Base-by-base conservation (phyloP, 257 asterid species). In the Solanum gandarillasii region DNA sequence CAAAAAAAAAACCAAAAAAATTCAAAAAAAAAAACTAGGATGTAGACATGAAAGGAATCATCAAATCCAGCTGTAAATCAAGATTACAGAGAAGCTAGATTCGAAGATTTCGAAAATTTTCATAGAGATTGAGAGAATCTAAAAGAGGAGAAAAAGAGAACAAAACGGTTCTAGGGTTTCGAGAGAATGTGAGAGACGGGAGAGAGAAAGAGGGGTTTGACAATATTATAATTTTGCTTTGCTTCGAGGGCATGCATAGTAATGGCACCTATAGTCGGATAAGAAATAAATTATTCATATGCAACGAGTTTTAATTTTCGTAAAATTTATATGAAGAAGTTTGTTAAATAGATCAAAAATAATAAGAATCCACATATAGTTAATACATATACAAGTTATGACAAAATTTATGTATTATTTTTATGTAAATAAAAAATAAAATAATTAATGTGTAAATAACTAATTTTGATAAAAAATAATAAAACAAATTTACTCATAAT, bases 151-250 rank as follows among this genome's bases (percentile, higher is more conserved):
- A 7, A 6, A 36, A 36, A 38, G 5, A 39, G 38, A 12, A 14
- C 23, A 27, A 79, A 48, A 82, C 41, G 94, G 91, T 93, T 90
- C 91, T 72, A 39, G 36, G 82, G 72, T 58, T 60, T 25, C 36
- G n/a, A 60, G 12, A 74, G 38, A 34, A 83, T 48, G 84, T 29
- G 86, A 71, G 86, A 58, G 21, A 32, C 39, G 27, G 43, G 23
- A 29, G 71, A 27, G 41, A 86, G 43, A 87, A 38, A 36, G 72
- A 48, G 93, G 98, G 98, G 94, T 93, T 94, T 93, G 96, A 89
- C 93, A 94, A 91, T 35, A 87, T 91, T 93, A 88, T 71, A 32
- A 12, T 13, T 78, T 78, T 8, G 48, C 52, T 60, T 48, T 29
- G 70, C 85, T 82, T 82, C 41, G 43, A 82, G 85, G 70, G 31